Evolutionary conservation across 331 rosid genomes (phyloP), one percentile per base, ranked within the genome.

Genomic region (Quercus phellos): DNA sequence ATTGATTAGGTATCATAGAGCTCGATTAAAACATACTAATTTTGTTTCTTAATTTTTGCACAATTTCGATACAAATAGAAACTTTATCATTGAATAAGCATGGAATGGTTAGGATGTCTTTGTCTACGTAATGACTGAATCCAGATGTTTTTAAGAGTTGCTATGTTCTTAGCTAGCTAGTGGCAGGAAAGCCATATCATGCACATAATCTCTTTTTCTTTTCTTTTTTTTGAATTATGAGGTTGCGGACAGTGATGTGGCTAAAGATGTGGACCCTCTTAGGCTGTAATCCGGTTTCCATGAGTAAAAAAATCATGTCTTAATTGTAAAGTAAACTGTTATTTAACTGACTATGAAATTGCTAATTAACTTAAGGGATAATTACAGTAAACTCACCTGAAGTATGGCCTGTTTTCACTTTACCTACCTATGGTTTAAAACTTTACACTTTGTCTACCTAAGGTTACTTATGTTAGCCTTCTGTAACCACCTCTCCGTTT

Each of bases 31-130:
- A 6, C 27, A 29, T 17, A 38, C 46, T 38, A 1, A 26, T 50
- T 63, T 51, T 75, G 72, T 30, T 46, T 46, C 71, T 75, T 61
- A 46, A 46, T 50, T 27, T 63, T 11, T 75, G 72, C 24, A 29
- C 14, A 27, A 63, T 63, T 42, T 60, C 51, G 68, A 46, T 43
- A 46, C 5, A 18, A 17, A 24, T 18, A 4, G 51, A 60, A 26
- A 34, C 54, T 61, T 42, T 61, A 27, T 24, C 10, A 43, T n/a
- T 60, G 56, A 18, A 21, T n/a, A 59, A 74, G 59, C 22, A 32
- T 42, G 70, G 68, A 43, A 17, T 13, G 38, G 22, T 32, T 60
- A 75, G n/a, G 78, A 77, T 17, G 27, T 55, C 53, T 22, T 55
- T 69, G 13, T 29, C 43, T 29, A 61, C 5, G 35, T 61, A 61